These are phyloP conservation scores for Fraxinus platypoda DNA, from an alignment of 305 asterid species.

Conservation along the genomic window DNA sequence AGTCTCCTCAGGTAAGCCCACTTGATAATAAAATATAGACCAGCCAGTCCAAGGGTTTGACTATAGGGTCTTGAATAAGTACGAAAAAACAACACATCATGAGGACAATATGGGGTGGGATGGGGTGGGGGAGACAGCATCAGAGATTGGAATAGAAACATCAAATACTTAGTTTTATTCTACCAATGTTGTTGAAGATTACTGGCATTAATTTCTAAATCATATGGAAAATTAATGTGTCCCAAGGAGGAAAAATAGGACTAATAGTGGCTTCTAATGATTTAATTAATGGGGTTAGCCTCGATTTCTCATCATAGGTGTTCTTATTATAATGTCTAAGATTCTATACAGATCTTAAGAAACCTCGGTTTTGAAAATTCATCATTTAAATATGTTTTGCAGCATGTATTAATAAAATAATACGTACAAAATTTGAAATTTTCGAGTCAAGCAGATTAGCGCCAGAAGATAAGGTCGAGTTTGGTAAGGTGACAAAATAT, in stretches of 20 bases:
- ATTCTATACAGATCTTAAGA: slow-evolving; percentile 33
- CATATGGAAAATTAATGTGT: slow-evolving; percentile 70
- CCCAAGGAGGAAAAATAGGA: slow-evolving; percentile 49
- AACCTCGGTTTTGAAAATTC: slow-evolving; percentile 21
- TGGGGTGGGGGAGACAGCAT: slow-evolving; percentile 35
- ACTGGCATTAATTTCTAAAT: slow-evolving; percentile 37
- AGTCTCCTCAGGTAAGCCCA: slow-evolving; percentile 28
- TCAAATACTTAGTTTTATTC: slow-evolving; percentile 48
- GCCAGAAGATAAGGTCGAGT: slow-evolving; percentile 4
- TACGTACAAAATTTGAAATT: slow-evolving; percentile 25
- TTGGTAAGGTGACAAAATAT: not conserved
- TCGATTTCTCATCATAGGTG: slow-evolving; percentile 30
- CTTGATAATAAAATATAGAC: slow-evolving; percentile 50
- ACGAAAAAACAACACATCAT: slow-evolving; percentile 43
- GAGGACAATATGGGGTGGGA: not conserved
- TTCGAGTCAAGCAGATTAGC: slow-evolving; percentile 2
- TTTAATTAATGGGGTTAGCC: slow-evolving; percentile 30
- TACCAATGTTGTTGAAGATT: slow-evolving; percentile 27
- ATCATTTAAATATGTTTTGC: slow-evolving; percentile 30
- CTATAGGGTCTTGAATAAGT: slow-evolving; percentile 35
- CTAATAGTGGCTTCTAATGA: slow-evolving; percentile 58
- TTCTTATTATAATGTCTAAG: slow-evolving; percentile 18
- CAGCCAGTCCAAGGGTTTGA: slow-evolving; percentile 52
- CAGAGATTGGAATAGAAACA: slow-evolving; percentile 77
- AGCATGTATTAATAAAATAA: slow-evolving; percentile 42